Evolutionary conservation across 1,284 basidiomycete species (phyloP), one percentile per base, ranked within the genome.

Genomic region (Ceratobasidium sp.): DNA sequence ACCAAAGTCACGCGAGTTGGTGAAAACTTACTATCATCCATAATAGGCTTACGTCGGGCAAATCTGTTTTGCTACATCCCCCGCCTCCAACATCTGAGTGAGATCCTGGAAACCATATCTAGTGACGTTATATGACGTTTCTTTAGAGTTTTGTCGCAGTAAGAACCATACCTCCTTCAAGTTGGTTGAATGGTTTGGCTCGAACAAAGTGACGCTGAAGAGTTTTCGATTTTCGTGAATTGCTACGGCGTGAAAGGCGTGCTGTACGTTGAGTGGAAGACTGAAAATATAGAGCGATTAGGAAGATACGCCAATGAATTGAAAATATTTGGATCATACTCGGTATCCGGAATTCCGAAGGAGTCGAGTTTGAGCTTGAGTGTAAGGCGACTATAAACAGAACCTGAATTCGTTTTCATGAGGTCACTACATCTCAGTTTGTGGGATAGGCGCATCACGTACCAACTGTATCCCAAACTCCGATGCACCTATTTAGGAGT

Each of bases 21-120:
- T 3, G 7, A 42, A 71, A 56, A n/a, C 55, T 58, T 49, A 79
- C 78, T 13, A 70, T 68, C 77, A 79, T 79, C 78, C 78, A 79
- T 15, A 79, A 23, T 15, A 79, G 39, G 18, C 71, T 73, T 12
- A 63, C 56, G n/a, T 73, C 56, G 9, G 78, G 66, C 40, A 79
- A 42, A 56, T 79, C 77, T 23, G 78, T 46, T 0, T 44, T 23
- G 1, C 46, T 53, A n/a, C 39, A 7, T 33, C 78, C 67, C 23
- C 78, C 78, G 15, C 78, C 77, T n/a, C 78, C 77, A 13, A 79
- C 78, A 42, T 79, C 78, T 10, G 66, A 70, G 53, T 79, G 78
- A 2, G 66, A 60, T 20, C 78, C 78, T 2, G 77, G 49, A 44
- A 79, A 78, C 67, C 68, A 77, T 44, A 71, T 51, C 77, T 73